Evolutionary conservation across 1,284 basidiomycete genomes (phyloP).

Genomic region (Puccinia coronata): DNA sequence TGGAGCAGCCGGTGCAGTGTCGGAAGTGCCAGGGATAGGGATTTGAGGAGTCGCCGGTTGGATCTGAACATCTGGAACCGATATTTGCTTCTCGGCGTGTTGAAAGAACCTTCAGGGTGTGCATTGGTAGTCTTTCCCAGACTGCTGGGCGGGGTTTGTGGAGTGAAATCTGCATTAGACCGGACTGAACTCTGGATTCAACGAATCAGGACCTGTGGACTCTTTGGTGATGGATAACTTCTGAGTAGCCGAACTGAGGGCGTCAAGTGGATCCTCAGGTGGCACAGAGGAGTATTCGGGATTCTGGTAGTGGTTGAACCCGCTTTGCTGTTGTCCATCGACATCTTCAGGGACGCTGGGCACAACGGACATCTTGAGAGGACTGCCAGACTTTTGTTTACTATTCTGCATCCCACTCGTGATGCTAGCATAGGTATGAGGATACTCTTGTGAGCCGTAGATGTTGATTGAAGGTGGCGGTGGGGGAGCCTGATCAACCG

Average conservation of each 20-base stretch:
- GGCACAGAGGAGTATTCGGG: conserved; percentile 7
- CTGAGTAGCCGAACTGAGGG: conserved; percentile 33
- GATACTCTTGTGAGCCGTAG: neutral
- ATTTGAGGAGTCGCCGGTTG: conserved; percentile 48
- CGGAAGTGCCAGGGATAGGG: neutral
- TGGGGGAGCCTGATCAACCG: neutral
- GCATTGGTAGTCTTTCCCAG: neutral
- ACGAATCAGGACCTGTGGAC: neutral
- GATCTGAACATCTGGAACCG: conserved; percentile 44
- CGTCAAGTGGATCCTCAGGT: conserved; percentile 11
- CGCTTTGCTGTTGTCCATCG: neutral
- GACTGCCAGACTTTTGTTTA: conserved; percentile 37
- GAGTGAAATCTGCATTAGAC: neutral
- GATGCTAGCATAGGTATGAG: neutral
- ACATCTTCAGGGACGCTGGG: neutral
- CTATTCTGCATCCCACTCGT: neutral
- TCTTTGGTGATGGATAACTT: conserved; percentile 24
- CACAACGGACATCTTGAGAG: conserved; percentile 34
- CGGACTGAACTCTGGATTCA: neutral
- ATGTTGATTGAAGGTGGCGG: neutral
- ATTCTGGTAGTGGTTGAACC: neutral
- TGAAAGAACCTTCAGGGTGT: neutral
- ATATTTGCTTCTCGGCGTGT: conserved; percentile 23
- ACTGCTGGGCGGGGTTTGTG: conserved; percentile 7
- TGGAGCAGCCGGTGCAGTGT: neutral